phyloP scores from a whole-genome alignment of 495 filamentous ascomycete species.

The Aspergillus taichungensis region DNA sequence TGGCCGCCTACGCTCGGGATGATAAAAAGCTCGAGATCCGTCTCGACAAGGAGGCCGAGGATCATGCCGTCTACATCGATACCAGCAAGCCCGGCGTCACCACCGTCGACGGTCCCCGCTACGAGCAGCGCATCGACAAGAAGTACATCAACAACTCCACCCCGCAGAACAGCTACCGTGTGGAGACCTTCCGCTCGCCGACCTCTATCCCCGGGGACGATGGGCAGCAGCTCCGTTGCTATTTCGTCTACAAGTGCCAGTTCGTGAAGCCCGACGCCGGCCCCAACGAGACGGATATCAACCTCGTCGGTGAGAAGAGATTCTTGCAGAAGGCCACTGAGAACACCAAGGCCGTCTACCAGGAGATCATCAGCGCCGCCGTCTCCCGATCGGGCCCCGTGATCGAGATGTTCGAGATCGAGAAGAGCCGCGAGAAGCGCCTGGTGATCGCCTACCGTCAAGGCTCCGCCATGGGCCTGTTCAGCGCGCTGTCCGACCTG shows the following conservation, averaged over 20 bases:
- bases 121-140: constrained; percentile 86
- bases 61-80: constrained; percentile 98
- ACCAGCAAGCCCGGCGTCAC: constrained; percentile 83
- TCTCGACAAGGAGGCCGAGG: constrained; percentile 85
- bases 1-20: constrained; percentile 87
- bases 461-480: constrained; percentile 84
- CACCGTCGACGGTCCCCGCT: constrained; percentile 66
- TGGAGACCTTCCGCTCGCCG: constrained; percentile 90
- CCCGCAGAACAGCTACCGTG: constrained; percentile 66
- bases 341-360: constrained; percentile 92
- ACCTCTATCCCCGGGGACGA: constrained; percentile 60
- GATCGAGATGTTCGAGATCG: constrained; percentile 95
- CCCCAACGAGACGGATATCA: constrained; percentile 75
- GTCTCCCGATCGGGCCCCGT: constrained; percentile 81
- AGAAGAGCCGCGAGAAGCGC: constrained; percentile 80
- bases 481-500: constrained; percentile 89
- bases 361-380: constrained; percentile 80
- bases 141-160: constrained; percentile 79
- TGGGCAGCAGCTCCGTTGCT: constrained; percentile 83
- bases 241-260: constrained; percentile 94
- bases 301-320: constrained; percentile 84
- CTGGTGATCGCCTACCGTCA: constrained; percentile 91
- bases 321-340: constrained; percentile 92
- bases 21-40: constrained; percentile 92
- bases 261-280: constrained; percentile 67